Evolutionary conservation across 2,329 filamentous ascomycete species (phyloP).

Genomic region (Diaporthe vexans): DNA sequence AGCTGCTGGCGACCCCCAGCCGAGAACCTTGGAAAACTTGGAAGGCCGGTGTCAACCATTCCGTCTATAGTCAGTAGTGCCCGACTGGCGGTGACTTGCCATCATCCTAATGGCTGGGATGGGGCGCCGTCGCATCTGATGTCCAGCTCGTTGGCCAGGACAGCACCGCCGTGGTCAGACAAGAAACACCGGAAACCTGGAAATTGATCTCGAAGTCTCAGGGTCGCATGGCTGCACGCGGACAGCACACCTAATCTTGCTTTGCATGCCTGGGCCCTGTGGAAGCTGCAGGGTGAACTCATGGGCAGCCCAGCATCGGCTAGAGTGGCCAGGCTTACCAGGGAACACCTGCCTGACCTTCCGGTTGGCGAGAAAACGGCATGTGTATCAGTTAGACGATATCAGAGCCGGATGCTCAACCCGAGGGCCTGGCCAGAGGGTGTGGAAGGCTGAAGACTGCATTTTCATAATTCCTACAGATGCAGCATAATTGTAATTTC

Average conservation of each 20-base stretch:
- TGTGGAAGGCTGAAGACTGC: background rate
- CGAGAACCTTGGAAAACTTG: constrained; percentile 30
- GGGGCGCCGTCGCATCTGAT: constrained; percentile 26
- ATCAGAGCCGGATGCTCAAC: constrained; percentile 8
- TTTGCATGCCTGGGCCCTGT: constrained; percentile 14
- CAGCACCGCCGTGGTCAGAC: constrained; percentile 3
- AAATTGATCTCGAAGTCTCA: constrained; percentile 29
- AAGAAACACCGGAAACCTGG: constrained; percentile 25
- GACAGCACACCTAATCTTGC: constrained; percentile 15
- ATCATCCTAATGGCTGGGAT: constrained; percentile 18
- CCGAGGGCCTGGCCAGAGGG: constrained; percentile 27
- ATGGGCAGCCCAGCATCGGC: constrained; percentile 30
- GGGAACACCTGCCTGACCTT: constrained; percentile 19
- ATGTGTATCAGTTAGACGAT: constrained; percentile 36
- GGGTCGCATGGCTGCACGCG: constrained; percentile 29
- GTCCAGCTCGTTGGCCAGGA: constrained; percentile 3
- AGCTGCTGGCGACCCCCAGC: constrained; percentile 8
- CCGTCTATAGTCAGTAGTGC: constrained; percentile 21
- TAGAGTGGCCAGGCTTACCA: constrained; percentile 18
- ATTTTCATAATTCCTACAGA: constrained; percentile 25
- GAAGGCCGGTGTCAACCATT: constrained; percentile 28
- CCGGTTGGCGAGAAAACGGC: constrained; percentile 30
- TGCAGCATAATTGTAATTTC: constrained; percentile 24
- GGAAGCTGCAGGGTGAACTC: constrained; percentile 32
- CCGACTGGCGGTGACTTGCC: constrained; percentile 26